Evolutionary conservation across 1,139 yeast species (phyloP).

Genomic region (Protomyces lactucae-debilis): DNA sequence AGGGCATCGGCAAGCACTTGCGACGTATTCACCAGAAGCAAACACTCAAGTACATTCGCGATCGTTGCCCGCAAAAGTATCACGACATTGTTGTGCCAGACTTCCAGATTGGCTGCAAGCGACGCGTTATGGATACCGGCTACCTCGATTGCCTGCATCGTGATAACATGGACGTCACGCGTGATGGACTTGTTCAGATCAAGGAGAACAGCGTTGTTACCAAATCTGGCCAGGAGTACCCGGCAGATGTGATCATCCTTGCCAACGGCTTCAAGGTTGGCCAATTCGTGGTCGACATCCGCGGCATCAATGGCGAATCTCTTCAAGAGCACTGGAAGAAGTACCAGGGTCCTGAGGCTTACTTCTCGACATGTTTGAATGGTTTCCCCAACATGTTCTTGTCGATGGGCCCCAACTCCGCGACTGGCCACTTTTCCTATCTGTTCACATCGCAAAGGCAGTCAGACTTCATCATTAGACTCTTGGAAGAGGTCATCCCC

Average conservation of each 20-base stretch:
- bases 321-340: constrained; percentile 12
- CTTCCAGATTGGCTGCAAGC: constrained; percentile 36
- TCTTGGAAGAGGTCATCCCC: constrained; percentile 4
- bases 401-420: constrained; percentile 25
- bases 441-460: constrained; percentile 25
- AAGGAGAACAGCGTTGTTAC: constrained; percentile 34
- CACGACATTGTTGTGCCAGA: constrained; percentile 36
- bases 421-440: constrained; percentile 24
- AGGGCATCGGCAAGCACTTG: constrained; percentile 16
- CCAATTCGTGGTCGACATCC: constrained; percentile 17
- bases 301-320: constrained; percentile 13
- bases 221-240: constrained; percentile 33
- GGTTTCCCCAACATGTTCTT: constrained; percentile 27
- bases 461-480: constrained; percentile 9
- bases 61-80: constrained; percentile 31
- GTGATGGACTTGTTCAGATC: constrained; percentile 35
- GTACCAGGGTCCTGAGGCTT: constrained; percentile 17
- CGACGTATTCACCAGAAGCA: constrained; percentile 9
- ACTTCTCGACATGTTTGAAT: constrained; percentile 14
- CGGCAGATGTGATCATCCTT: constrained; percentile 36
- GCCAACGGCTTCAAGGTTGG: constrained; percentile 36
- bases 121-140: constrained; percentile 37
- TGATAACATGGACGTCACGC: constrained; percentile 35
- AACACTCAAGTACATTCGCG: constrained; percentile 5
- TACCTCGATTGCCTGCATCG: constrained; percentile 36